These are phyloP conservation scores for Musa beccarii DNA, from an alignment of 176 grass and related monocot species.

Conservation along the genomic window DNA sequence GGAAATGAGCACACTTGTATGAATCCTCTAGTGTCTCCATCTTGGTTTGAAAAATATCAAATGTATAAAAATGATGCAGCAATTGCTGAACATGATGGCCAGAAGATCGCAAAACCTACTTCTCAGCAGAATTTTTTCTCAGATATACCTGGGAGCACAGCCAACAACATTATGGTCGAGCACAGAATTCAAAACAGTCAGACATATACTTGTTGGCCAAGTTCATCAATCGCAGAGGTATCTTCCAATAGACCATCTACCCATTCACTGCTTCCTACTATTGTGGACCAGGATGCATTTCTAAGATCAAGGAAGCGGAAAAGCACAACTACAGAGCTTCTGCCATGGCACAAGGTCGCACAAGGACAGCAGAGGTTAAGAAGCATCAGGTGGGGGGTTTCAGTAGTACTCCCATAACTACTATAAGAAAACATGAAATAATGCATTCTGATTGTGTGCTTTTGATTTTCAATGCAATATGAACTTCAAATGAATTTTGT, in stretches of 20 bases:
- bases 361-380: constrained; percentile 5
- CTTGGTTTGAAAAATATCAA: constrained; percentile 20
- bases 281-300: neutral
- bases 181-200: constrained; percentile 5
- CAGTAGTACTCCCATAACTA: no score
- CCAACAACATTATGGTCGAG: neutral
- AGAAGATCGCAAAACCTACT: neutral
- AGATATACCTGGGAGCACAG: constrained; percentile 7
- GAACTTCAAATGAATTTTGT: neutral
- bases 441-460: neutral
- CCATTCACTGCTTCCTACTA: neutral
- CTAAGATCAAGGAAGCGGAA: constrained; percentile 27
- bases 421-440: neutral
- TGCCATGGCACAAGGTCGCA: constrained; percentile 29
- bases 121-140: constrained; percentile 2
- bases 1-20: constrained; percentile 1
- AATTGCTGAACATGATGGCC: constrained; percentile 11
- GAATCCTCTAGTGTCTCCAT: constrained; percentile 17
- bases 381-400: constrained; percentile 25
- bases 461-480: neutral
- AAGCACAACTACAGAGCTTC: neutral
- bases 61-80: constrained; percentile 13
- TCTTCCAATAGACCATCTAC: neutral
- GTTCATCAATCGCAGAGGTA: neutral
- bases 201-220: neutral